Conservation (phyloP, 257 asterid genomes). For the Dorcoceras hygrometricum region DNA sequence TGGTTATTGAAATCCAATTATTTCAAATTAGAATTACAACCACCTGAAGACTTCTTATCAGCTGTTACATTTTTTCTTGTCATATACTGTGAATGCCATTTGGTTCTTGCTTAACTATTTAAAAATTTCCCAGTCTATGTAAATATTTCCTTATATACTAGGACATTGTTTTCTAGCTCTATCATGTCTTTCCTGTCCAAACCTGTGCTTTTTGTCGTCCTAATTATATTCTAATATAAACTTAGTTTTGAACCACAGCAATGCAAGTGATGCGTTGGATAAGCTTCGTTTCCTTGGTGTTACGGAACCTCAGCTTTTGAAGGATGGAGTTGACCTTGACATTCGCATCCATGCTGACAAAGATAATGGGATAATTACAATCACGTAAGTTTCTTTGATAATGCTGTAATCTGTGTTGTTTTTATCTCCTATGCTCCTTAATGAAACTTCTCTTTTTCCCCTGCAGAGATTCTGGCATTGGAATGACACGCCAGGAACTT, state of each 20-base stretch:
- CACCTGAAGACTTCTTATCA: background rate
- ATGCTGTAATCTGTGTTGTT: constrained; percentile 9
- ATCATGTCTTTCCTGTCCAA: background rate
- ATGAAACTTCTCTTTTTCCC: constrained; percentile 19
- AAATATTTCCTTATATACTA: background rate
- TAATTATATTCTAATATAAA: constrained; percentile 6
- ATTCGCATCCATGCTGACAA: constrained; percentile 81
- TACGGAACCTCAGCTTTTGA: constrained; percentile 73
- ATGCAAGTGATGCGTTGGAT: constrained; percentile 99
- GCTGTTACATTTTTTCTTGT: background rate
- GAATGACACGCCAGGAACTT: constrained; percentile 90
- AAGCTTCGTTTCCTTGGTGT: constrained; percentile 95
- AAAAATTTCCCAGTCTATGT: background rate
- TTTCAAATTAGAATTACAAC: background rate
- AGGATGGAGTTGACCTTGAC: constrained; percentile 77
- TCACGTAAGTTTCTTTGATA: constrained; percentile 50
- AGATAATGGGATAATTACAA: constrained; percentile 82
- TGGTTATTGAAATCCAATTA: background rate
- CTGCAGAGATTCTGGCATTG: constrained; percentile 91
- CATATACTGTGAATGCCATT: background rate
- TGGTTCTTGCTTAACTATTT: background rate
- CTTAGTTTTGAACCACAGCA: constrained; percentile 44
- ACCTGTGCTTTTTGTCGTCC: constrained; percentile 3
- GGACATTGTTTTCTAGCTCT: background rate
- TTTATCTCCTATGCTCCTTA: no score